Conservation (phyloP, 345 rosid species). For the Aegle marmelos region DNA sequence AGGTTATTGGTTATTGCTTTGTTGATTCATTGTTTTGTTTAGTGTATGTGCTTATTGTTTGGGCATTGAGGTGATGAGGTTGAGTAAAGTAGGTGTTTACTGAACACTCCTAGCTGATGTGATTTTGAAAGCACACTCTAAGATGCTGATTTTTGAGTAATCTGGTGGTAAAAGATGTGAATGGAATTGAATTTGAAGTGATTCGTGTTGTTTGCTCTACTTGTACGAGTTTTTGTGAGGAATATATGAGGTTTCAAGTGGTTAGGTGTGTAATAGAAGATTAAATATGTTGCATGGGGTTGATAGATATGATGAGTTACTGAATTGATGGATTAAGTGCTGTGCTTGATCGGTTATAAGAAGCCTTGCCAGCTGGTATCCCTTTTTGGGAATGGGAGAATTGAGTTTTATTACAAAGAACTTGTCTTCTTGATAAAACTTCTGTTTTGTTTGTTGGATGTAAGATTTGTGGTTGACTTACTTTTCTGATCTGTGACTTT, state of each 20-base stretch:
- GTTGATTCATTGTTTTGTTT: background rate
- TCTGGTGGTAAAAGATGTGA: no score
- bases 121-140: background rate
- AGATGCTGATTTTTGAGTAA: no score
- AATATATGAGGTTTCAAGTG: background rate
- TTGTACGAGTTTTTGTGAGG: background rate
- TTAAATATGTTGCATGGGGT: background rate
- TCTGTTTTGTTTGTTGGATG: background rate
- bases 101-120: background rate
- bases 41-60: background rate
- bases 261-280: background rate
- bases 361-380: background rate
- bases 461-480: background rate
- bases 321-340: background rate
- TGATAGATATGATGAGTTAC: background rate
- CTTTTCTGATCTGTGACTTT: background rate
- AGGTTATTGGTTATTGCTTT: conserved; percentile 43
- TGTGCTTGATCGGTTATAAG: background rate
- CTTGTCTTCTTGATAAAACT: background rate
- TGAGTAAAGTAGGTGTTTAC: background rate
- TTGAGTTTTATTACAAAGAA: background rate
- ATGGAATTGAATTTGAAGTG: background rate
- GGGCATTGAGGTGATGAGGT: background rate
- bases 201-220: background rate
- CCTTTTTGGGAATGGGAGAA: background rate